These are phyloP conservation scores for Zancudomyces culisetae DNA, from an alignment of 371 early-diverging fungal genomes.

Conservation along the genomic window DNA sequence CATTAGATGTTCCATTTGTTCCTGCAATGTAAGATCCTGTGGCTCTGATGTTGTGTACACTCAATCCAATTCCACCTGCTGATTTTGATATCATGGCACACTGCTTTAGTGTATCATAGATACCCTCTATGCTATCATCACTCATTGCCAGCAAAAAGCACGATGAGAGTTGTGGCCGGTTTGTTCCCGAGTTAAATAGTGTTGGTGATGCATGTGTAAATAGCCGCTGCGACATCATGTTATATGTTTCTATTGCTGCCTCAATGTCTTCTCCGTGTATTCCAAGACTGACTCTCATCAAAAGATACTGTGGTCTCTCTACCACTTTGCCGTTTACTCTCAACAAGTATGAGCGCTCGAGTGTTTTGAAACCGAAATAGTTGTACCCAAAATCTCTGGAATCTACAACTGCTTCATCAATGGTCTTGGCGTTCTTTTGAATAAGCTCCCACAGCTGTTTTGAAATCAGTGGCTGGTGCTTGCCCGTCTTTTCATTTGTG, in stretches of 20 bases:
- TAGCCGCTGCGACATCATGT: conserved; percentile 83
- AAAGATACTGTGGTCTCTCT: conserved; percentile 97
- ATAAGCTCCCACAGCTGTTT: conserved; percentile 52
- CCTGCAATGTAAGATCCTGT: conserved; percentile 93
- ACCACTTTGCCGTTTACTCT: conserved; percentile 63
- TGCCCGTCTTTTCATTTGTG: conserved; percentile 73
- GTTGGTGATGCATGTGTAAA: conserved; percentile 99
- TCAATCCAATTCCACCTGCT: conserved; percentile 97
- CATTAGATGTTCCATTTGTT: conserved; percentile 95
- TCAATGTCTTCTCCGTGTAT: conserved; percentile 92
- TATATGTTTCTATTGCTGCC: conserved; percentile 89
- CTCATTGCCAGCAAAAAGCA: conserved; percentile 95
- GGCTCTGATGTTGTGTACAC: conserved; percentile 90
- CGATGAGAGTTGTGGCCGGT: conserved; percentile 83
- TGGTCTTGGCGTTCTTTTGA: conserved; percentile 51
- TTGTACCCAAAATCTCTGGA: conserved; percentile 93
- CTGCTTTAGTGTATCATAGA: conserved; percentile 92
- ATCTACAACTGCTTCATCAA: conserved; percentile 85
- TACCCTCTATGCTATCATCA: conserved; percentile 96
- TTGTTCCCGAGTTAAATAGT: conserved; percentile 96
- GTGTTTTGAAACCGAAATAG: conserved; percentile 98
- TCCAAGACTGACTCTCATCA: conserved; percentile 97
- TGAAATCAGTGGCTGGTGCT: conserved; percentile 73
- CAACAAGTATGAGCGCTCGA: conserved; percentile 91
- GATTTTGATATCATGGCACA: conserved; percentile 97